Conservation (phyloP, 768 basidiomycete genomes). For the Collybiopsis confluens region DNA sequence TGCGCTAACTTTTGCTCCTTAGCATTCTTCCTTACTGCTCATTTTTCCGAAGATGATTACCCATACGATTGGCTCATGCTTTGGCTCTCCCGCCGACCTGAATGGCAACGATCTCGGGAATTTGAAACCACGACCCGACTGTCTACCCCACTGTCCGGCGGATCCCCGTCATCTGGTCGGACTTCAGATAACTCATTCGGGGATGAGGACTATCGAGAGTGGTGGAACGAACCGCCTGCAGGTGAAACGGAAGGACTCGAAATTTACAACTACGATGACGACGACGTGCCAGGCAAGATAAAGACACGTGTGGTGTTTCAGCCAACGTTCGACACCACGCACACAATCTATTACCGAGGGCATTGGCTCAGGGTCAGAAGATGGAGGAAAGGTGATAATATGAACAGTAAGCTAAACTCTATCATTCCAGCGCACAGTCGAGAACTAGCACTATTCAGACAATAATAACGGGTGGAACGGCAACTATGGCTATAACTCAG, state of each 20-base stretch:
- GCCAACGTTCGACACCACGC: slow-evolving; percentile 83
- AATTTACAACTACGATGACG: slow-evolving; percentile 41
- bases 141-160: slow-evolving; percentile 46
- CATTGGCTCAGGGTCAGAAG: slow-evolving; percentile 81
- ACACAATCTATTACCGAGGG: slow-evolving; percentile 82
- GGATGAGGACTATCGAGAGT: slow-evolving; percentile 44
- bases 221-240: neutral
- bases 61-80: slow-evolving; percentile 92
- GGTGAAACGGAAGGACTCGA: neutral
- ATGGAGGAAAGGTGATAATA: slow-evolving; percentile 55
- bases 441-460: neutral
- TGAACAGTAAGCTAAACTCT: neutral
- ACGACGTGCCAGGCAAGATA: slow-evolving; percentile 49
- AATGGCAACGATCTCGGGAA: slow-evolving; percentile 87
- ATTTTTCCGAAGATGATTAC: slow-evolving; percentile 87
- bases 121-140: slow-evolving; percentile 85
- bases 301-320: slow-evolving; percentile 86
- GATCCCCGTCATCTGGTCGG: slow-evolving; percentile 31
- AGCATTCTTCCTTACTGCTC: slow-evolving; percentile 87
- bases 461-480: neutral
- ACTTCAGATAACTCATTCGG: slow-evolving; percentile 53
- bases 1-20: neutral
- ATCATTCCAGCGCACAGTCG: neutral
- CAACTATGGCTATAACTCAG: slow-evolving; percentile 12
- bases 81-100: slow-evolving; percentile 78